Conservation (phyloP, 805 yeast species). For the Candida boidinii region DNA sequence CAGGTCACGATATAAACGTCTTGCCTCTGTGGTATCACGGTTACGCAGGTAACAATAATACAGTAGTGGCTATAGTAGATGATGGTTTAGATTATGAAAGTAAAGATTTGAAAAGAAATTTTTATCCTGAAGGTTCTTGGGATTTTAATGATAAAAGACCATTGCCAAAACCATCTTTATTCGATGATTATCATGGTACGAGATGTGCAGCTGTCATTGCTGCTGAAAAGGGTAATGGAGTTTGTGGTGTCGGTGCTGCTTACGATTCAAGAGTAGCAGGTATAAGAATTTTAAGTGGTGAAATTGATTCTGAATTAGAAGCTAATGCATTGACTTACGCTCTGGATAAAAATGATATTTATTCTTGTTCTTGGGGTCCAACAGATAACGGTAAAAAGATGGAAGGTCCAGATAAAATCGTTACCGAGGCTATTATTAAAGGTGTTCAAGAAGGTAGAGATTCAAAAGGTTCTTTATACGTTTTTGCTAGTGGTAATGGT, state of each 20-base stretch:
- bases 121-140: constrained; percentile 77
- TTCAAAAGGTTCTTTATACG: constrained; percentile 79
- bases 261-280: constrained; percentile 82
- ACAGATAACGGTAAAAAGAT: constrained; percentile 83
- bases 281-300: constrained; percentile 76
- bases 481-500: constrained; percentile 96
- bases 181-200: constrained; percentile 90
- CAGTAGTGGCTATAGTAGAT: constrained; percentile 84
- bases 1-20: constrained; percentile 83
- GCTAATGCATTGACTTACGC: constrained; percentile 82
- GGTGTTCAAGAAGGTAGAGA: constrained; percentile 79
- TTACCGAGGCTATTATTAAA: constrained; percentile 72
- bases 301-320: constrained; percentile 78
- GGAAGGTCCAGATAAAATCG: constrained; percentile 76
- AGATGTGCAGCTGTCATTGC: constrained; percentile 98
- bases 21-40: constrained; percentile 77
- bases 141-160: constrained; percentile 76
- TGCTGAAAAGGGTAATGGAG: constrained; percentile 68
- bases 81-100: constrained; percentile 87
- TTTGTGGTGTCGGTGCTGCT: constrained; percentile 97
- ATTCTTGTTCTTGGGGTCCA: constrained; percentile 99
- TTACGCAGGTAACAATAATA: no score
- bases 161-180: constrained; percentile 71
- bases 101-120: constrained; percentile 63
- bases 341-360: constrained; percentile 79